Base-by-base conservation (phyloP, 2,329 filamentous ascomycete species). In the Fusarium proliferatum region DNA sequence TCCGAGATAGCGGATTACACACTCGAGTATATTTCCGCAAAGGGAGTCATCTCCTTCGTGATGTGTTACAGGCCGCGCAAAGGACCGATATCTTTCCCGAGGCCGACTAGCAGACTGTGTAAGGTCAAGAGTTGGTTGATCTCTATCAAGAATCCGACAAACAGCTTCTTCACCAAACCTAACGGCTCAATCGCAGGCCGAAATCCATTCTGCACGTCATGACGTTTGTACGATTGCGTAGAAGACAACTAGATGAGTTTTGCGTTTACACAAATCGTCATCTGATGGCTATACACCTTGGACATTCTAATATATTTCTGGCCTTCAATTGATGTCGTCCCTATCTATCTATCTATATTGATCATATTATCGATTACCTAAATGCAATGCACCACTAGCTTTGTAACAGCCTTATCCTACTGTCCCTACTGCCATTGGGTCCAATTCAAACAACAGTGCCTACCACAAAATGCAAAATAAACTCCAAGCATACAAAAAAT, bases 71-170 rank as follows among this genome's bases (percentile, higher is more conserved):
- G 43, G 12, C 34, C 19, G 36, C 26, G 34, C 59, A 66, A 75
- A 73, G 72, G 72, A 58, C 73, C 68, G 73, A 76, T 74, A 63
- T 55, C 28, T 57, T 45, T 34, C 59, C 59, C 23, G 51, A 41
- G 53, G 43, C 51, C n/a, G 5, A 21, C n/a, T 9, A 8, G n/a
- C 34, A 28, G 34, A 39, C 34, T 39, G 34, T 26, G 34, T 9
- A 55, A 9, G 34, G 51, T n/a, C 13, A 17, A 38, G 6, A 13
- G 17, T 10, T 55, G 23, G 17, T 10, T 55, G 23, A 28, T 28
- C 5, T 41, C 19, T 26, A 52, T 41, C 5, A 12, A 26, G n/a
- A 21, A 28, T 16, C 19, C 4, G 9, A 28, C 51, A 36, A 53
- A 28, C 34, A n/a, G 7, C 19, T 39, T 12, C 10, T 28, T 11